Evolutionary conservation across 202 grass and related monocot species (phyloP).

Genomic region (Bolboschoenoplectus hybrid): DNA sequence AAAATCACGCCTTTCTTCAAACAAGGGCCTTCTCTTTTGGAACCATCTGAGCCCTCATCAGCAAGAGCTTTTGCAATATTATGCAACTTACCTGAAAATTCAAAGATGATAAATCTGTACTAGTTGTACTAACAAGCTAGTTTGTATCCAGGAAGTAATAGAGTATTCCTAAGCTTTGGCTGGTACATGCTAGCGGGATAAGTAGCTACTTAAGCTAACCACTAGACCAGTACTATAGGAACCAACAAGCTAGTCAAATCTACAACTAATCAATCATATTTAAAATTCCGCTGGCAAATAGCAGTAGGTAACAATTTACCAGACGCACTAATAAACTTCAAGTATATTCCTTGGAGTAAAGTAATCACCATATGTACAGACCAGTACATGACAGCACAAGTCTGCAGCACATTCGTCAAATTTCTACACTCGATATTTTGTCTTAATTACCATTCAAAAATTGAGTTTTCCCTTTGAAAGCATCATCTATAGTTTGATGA

Average conservation of each 20-base stretch:
- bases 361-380: neutral
- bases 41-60: slow-evolving; percentile 75
- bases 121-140: neutral
- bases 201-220: neutral
- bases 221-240: neutral
- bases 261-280: neutral
- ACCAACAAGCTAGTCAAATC: slow-evolving; percentile 13
- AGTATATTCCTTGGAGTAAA: neutral
- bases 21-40: slow-evolving; percentile 61
- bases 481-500: slow-evolving; percentile 96
- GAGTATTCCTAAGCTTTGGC: neutral
- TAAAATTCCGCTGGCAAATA: neutral
- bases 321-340: slow-evolving; percentile 1
- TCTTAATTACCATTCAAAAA: slow-evolving; percentile 82
- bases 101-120: neutral
- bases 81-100: slow-evolving; percentile 86
- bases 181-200: neutral
- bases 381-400: neutral
- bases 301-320: slow-evolving; percentile 2
- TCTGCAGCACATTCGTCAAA: neutral
- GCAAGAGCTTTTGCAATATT: slow-evolving; percentile 96
- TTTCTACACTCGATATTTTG: neutral
- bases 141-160: slow-evolving; percentile 10
- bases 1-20: slow-evolving; percentile 69
- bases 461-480: slow-evolving; percentile 90